Conservation (phyloP, 2,329 filamentous ascomycete species). For the Eurotiales sp. region DNA sequence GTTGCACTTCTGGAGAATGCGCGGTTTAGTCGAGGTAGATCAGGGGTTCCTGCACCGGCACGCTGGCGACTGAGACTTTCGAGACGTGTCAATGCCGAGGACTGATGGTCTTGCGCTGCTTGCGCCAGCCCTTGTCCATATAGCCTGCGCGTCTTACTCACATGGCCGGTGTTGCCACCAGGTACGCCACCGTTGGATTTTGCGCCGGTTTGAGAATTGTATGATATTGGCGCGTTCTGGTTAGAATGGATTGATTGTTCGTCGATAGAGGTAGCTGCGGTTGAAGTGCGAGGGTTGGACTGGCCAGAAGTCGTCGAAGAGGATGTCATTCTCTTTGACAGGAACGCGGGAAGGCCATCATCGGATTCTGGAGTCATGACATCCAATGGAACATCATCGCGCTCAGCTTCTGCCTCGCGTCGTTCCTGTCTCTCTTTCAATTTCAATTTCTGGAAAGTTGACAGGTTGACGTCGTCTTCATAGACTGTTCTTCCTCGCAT, state of each 20-base stretch:
- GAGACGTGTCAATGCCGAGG: constrained; percentile 70
- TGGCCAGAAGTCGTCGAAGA: constrained; percentile 77
- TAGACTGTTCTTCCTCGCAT: constrained; percentile 70
- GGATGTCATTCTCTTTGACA: constrained; percentile 73
- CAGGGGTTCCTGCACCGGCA: constrained; percentile 54
- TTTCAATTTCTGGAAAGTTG: constrained; percentile 76
- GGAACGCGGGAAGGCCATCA: constrained; percentile 57
- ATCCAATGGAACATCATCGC: constrained; percentile 36
- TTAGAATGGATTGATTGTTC: constrained; percentile 56
- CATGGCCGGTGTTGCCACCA: constrained; percentile 56
- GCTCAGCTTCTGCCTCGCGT: constrained; percentile 36
- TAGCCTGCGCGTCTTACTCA: constrained; percentile 68
- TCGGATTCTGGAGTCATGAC: constrained; percentile 38
- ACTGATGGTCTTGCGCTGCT: constrained; percentile 75
- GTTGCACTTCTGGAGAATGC: constrained; percentile 57
- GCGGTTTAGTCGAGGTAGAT: constrained; percentile 42
- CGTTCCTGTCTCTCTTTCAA: constrained; percentile 49
- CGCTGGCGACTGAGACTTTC: constrained; percentile 71
- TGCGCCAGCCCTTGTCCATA: constrained; percentile 81
- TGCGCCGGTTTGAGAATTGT: constrained; percentile 19
- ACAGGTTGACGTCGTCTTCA: constrained; percentile 79
- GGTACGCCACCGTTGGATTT: constrained; percentile 26
- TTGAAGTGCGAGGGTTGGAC: constrained; percentile 70
- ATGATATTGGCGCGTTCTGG: constrained; percentile 19
- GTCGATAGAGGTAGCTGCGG: constrained; percentile 82